These are phyloP conservation scores for Talaromyces albobiverticillius DNA, from an alignment of 2,329 filamentous ascomycete genomes.

Conservation along the genomic window DNA sequence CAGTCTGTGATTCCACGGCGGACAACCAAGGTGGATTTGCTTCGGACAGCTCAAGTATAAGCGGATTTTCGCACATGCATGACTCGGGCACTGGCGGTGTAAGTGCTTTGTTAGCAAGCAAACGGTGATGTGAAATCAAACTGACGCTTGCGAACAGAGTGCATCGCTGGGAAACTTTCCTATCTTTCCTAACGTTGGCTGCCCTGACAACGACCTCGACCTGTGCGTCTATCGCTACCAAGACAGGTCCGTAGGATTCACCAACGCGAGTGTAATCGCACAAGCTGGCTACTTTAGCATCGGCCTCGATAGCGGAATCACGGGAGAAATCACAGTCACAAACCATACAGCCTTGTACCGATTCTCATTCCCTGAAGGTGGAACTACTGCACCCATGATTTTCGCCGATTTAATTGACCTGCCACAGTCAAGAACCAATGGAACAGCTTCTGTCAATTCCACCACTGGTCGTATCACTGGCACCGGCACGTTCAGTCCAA, in stretches of 20 bases:
- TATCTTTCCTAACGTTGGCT: slow-evolving; percentile 64
- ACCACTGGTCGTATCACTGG: slow-evolving; percentile 61
- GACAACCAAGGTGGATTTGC: slow-evolving; percentile 59
- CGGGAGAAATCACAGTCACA: slow-evolving; percentile 65
- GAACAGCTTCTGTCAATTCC: slow-evolving; percentile 53
- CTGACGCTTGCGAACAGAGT: slow-evolving; percentile 29
- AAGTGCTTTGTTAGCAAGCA: slow-evolving; percentile 15
- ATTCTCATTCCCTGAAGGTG: slow-evolving; percentile 58
- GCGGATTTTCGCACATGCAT: slow-evolving; percentile 54
- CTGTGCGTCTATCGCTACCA: slow-evolving; percentile 59
- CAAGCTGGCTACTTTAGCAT: slow-evolving; percentile 66
- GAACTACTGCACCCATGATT: slow-evolving; percentile 48
- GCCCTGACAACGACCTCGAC: slow-evolving; percentile 60
- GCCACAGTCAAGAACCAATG: slow-evolving; percentile 59
- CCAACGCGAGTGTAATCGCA: slow-evolving; percentile 53
- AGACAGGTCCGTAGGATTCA: slow-evolving; percentile 49
- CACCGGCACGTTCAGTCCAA: slow-evolving; percentile 60
- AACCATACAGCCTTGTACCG: slow-evolving; percentile 65
- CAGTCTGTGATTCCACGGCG: slow-evolving; percentile 52
- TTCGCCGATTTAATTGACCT: slow-evolving; percentile 66
- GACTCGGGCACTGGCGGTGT: slow-evolving; percentile 52
- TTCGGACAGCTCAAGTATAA: slow-evolving; percentile 48
- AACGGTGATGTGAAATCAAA: background rate
- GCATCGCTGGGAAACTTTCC: slow-evolving; percentile 72
- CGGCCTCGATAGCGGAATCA: slow-evolving; percentile 55